Base-by-base conservation (phyloP, 2,329 filamentous ascomycete genomes). In the Neopestalotiopsis clavispora region DNA sequence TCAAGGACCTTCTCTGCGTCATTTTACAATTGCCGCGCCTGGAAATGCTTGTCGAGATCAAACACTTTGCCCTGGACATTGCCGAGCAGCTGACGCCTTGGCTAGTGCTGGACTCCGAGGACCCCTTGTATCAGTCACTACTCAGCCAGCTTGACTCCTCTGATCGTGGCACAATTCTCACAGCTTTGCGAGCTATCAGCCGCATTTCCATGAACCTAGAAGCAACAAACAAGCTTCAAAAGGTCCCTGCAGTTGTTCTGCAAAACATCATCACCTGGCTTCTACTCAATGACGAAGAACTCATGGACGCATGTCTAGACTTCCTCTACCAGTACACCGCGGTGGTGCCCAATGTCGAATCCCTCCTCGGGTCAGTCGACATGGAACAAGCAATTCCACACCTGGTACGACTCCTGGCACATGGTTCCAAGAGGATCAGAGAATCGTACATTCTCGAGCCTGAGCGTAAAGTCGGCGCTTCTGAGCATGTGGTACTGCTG, bases 241-340 rank as follows among this genome's bases (percentile, higher is more conserved):
- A 91, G 69, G 89, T 98, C 7, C 90, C 94, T 1, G 80, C 85
- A 2, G 78, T 83, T 3, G 86, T 90, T 1, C 82, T 98, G 30
- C 87, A 91, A 73, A 89, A 87, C 58, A 88, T 96, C 63, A 88
- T 88, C 69, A 87, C 91, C 72, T 94, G 92, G 89, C 85, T 95
- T 6, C 82, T 96, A 34, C 86, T 96, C 7, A 92, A 96, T 72
- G 96, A 99, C 74, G 94, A 97, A 77, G 95, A 98, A 77, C 85
- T 99, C 14, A 88, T 95, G 73, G 93, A 94, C 75, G 93, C 94
- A 20, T 94, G 93, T 71, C 86, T 99, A 40, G 96, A 99, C 80
- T 97, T 99, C 77, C 87, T 98, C 42, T 98, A 98, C 77, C 94
- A 98, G 78, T 99, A 95, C 81, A 98, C 95, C 0, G 93, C 94